Evolutionary conservation across 179 eudicot species (phyloP), one percentile per base, ranked within the genome.

Genomic region (Sideroxylon spinosum): DNA sequence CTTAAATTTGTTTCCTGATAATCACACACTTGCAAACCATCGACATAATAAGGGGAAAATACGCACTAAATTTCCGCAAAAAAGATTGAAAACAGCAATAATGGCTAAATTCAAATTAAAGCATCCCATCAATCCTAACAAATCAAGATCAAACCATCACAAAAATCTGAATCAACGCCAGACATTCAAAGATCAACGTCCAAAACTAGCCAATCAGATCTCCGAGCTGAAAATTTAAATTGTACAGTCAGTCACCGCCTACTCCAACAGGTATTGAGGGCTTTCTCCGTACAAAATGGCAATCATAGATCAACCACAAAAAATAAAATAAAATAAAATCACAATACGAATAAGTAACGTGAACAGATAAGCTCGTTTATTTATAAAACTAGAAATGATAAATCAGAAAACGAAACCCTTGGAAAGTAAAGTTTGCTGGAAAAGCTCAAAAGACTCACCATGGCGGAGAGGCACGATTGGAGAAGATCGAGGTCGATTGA

Each of bases 141-240:
- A 22, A n/a, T 22, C 26, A 61, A 61, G 65, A 25, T 11, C 68
- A 64, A 12, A 64, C 68, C 29, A 25, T 26, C 68, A 25, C 26
- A 23, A 23, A n/a, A 60, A 60, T 60, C 64, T 60, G 26, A 64
- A 26, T 64, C 37, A 64, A 64, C 32, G 10, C n/a, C 11, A 26
- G 44, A 37, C 68, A 64, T 64, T 64, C 28, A 61, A 32, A 64
- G 68, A 64, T 64, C 32, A 64, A 64, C 37, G 29, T 14, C 17
- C 68, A 23, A 13, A 64, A 64, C 37, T 64, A 26, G 29, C 68
- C 26, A 64, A 64, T 26, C 68, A 64, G 68, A 64, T 25, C 68
- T 64, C 26, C 3, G 64, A 64, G 29, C 68, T 23, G 32, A 26
- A 64, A 26, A 23, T 0, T 26, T 2, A 9, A 26, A 26, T 0